Base-by-base conservation (phyloP, 768 basidiomycete genomes). In the Trametes maxima region DNA sequence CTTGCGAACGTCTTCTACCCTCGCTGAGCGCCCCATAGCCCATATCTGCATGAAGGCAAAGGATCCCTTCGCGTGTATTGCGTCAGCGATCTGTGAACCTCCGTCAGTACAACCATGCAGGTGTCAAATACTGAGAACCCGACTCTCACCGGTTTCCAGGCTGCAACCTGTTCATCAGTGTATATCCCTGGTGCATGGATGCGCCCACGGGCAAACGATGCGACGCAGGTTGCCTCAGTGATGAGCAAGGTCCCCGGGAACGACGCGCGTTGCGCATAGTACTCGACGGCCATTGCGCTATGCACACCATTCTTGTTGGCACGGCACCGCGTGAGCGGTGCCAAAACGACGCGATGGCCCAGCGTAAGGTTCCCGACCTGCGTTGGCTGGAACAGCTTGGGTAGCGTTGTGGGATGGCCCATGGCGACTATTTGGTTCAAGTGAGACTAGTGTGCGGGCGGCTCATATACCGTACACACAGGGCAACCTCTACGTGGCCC, bases 41-140 rank as follows among this genome's bases (percentile, higher is more conserved):
- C 84, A 84, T 0, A 86, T 76, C 0, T 88, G 86, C 25, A 80
- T 57, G 68, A 76, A 85, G 24, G 88, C 80, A 69, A 73, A 79
- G 0, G 78, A 82, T 3, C 79, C 79, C 47, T 80, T 77, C 3
- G 77, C 78, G 66, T 89, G 87, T 0, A 88, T 86, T 0, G 78
- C 81, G 11, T 82, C 78, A 17, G 80, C 82, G 16, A 92, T 70
- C 84, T 85, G 48, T 33, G 8, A 35, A 28, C 13, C n/a, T 37
- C 5, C 39, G n/a, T 22, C 14, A 36, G 17, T 43, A 24, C 17
- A n/a, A n/a, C n/a, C n/a, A n/a, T n/a, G n/a, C n/a, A n/a, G n/a
- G n/a, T n/a, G n/a, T n/a, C n/a, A n/a, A n/a, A n/a, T n/a, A n/a
- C n/a, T n/a, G 1, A 19, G 2, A 33, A 5, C 17, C 8, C 37